phyloP scores from a whole-genome alignment of 2,329 filamentous ascomycete genomes.

The Pseudogymnoascus sp. region DNA sequence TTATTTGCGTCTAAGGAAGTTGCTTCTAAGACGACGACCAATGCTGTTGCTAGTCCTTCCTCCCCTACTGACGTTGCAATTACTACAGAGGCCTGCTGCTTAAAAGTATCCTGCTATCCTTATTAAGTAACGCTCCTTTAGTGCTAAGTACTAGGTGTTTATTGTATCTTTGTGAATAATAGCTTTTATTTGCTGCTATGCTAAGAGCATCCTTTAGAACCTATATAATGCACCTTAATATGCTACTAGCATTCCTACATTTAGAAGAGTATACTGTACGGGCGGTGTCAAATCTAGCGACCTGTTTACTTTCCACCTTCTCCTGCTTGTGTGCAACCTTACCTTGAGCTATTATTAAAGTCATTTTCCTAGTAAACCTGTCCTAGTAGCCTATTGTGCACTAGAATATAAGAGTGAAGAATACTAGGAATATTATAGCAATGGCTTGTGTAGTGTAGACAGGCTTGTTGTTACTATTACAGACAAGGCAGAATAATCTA shows the following conservation, averaged over 20 bases:
- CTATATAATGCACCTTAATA: not conserved
- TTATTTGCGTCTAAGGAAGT: not conserved
- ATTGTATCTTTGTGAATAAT: not conserved
- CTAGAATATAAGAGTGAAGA: constrained; percentile 21
- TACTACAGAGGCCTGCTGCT: not conserved
- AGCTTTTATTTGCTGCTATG: not conserved
- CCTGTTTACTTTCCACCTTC: constrained; percentile 36
- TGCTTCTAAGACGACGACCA: not conserved
- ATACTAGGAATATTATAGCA: constrained; percentile 19
- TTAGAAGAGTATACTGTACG: not conserved
- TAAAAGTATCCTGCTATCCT: not conserved
- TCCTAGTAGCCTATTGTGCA: not conserved
- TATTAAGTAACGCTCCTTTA: not conserved
- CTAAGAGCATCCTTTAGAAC: not conserved
- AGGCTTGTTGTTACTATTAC: constrained; percentile 15
- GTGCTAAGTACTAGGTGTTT: not conserved
- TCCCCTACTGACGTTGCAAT: not conserved
- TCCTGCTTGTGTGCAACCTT: not conserved
- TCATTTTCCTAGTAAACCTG: not conserved
- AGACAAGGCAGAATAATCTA: constrained; percentile 21
- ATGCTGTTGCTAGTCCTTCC: not conserved
- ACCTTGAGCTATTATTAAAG: not conserved
- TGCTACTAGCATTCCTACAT: not conserved
- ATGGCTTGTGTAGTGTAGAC: constrained; percentile 19
- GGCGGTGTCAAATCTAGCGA: not conserved